Evolutionary conservation across 2,329 filamentous ascomycete genomes (phyloP), one percentile per base, ranked within the genome.

Genomic region (Aureobasidium sp.): DNA sequence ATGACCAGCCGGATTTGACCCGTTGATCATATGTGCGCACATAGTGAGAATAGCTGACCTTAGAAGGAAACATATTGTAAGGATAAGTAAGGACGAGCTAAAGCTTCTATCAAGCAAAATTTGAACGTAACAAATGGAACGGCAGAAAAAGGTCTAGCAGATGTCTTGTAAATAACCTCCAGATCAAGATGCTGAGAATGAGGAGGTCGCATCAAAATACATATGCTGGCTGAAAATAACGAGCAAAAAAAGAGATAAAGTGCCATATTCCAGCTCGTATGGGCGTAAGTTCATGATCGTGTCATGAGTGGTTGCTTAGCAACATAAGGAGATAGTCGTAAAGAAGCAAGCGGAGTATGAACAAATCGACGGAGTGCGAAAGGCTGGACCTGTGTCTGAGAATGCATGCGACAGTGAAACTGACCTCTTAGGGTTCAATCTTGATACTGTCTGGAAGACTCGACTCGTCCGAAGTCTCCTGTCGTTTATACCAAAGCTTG

Each of bases 401-500:
- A 25, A 16, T 29, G 25, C 20, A 16, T 61, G 23, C 23, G 42
- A 40, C 23, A 25, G 42, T 25, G 16, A n/a, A 15, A n/a, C 31
- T 13, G 31, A n/a, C 2, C 29, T 16, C 36, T 62, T 62, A 31
- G 10, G 18, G n/a, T 62, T 31, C 43, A 20, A 25, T 53, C 20
- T n/a, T n/a, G 36, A 36, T 23, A 18, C 8, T 38, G n/a, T 42
- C 16, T 10, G 38, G 40, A 29, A n/a, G 31, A 13, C 9, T 25
- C 5, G 25, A 43, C 47, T 42, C 16, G 18, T 38, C 23, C 15
- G 13, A 61, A 20, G 16, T 45, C 42, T 48, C 20, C 38, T 64
- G 60, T 38, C 53, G 60, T 47, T 47, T 64, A 50, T 64, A 64
- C 60, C 60, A 64, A 38, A 54, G 50, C 38, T 47, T 54, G 60